phyloP scores from a whole-genome alignment of 2,329 filamentous ascomycete genomes.

The Piedraia hortae region DNA sequence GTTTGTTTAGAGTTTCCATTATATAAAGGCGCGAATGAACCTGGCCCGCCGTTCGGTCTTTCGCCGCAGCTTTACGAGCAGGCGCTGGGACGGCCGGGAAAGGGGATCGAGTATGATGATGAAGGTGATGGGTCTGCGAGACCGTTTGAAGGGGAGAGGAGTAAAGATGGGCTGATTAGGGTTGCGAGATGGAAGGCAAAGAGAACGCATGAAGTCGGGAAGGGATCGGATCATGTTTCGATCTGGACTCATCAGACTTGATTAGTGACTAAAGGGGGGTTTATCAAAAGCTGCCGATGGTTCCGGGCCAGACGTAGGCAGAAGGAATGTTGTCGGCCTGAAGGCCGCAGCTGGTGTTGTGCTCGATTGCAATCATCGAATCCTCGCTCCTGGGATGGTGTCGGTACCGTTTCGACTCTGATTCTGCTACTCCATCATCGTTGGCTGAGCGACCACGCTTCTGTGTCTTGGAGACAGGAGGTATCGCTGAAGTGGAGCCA shows the following conservation, averaged over 20 bases:
- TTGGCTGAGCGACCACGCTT: slow-evolving; percentile 3
- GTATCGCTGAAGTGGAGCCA: slow-evolving; percentile 1
- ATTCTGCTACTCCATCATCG: slow-evolving; percentile 2
- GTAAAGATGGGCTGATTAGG: no score
- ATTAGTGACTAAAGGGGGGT: no score
- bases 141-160: no score
- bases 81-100: slow-evolving; percentile 41
- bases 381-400: no score
- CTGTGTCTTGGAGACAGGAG: not conserved
- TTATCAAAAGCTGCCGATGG: no score
- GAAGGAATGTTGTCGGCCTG: slow-evolving; percentile 3
- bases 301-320: slow-evolving; percentile 4
- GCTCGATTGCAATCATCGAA: no score
- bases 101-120: slow-evolving; percentile 33
- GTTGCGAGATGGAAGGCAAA: slow-evolving; percentile 28
- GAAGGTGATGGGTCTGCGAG: slow-evolving; percentile 20
- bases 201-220: slow-evolving; percentile 27
- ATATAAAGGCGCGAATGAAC: slow-evolving; percentile 33
- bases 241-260: slow-evolving; percentile 18
- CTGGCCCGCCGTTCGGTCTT: slow-evolving; percentile 48
- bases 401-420: slow-evolving; percentile 1
- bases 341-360: slow-evolving; percentile 2
- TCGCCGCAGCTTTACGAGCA: slow-evolving; percentile 42
- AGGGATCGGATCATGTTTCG: slow-evolving; percentile 22
- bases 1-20: slow-evolving; percentile 55